A percentile compares a stretch with the other conserved stretches of the same genome.
Conservation (phyloP, 768 basidiomycete genomes). For the Cyclocybe cylindracea region DNA sequence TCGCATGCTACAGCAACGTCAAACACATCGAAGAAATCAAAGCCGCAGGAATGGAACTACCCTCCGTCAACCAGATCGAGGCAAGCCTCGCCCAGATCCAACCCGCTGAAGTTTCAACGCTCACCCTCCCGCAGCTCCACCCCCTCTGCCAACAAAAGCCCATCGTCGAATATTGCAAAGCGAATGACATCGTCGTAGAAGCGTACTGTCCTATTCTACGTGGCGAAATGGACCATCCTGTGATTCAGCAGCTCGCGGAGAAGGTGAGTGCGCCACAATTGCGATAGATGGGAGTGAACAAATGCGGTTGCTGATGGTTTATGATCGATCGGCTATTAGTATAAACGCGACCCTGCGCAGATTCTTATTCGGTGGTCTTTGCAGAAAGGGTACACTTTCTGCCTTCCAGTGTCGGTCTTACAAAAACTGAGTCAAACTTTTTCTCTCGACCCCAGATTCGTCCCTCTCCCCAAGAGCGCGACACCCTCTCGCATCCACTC, state of each 20-base stretch:
- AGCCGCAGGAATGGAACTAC: conserved; percentile 59
- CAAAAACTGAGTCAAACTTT: not conserved
- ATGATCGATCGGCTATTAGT: conserved; percentile 31
- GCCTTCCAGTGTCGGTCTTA: not conserved
- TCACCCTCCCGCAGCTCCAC: conserved; percentile 54
- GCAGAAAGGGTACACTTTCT: conserved; percentile 63
- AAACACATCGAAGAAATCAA: conserved; percentile 77
- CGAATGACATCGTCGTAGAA: conserved; percentile 61
- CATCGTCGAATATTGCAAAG: conserved; percentile 74
- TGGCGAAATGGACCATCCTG: conserved; percentile 54
- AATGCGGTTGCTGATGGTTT: not conserved
- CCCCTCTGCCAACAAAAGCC: conserved; percentile 80
- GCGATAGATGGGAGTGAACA: too few relatives aligned
- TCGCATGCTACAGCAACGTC: conserved; percentile 26
- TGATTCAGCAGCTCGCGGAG: conserved; percentile 52
- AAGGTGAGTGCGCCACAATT: conserved; percentile 46
- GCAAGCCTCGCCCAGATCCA: conserved; percentile 29
- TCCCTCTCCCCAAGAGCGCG: conserved; percentile 83
- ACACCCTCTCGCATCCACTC: conserved; percentile 69
- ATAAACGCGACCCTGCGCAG: conserved; percentile 69
- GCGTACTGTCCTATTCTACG: conserved; percentile 80
- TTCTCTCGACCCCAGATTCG: conserved; percentile 49
- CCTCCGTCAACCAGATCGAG: conserved; percentile 84
- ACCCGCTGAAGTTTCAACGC: not conserved
- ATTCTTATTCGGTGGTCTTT: conserved; percentile 89